phyloP scores from a whole-genome alignment of 352 stramenopile species.

The Globisporangium carolinianum region DNA sequence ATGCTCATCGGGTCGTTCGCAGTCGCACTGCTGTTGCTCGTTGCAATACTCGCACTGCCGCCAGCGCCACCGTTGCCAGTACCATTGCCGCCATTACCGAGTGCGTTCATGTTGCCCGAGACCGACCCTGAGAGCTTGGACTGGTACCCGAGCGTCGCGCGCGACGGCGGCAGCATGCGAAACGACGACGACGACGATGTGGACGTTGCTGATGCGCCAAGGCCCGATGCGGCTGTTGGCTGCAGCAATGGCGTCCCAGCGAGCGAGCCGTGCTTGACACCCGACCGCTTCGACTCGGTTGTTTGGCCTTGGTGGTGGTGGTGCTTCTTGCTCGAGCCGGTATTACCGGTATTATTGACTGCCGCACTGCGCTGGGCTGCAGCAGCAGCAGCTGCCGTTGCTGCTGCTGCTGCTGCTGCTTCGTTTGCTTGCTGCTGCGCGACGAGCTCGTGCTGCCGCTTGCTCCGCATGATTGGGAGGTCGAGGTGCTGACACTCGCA shows the following conservation, averaged over 20 bases:
- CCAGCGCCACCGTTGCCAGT: conserved; percentile 11
- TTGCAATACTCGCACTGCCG: background rate
- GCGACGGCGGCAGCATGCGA: conserved; percentile 12
- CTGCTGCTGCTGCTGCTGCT: conserved; percentile 14
- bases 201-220: background rate
- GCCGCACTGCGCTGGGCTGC: conserved; percentile 10
- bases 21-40: conserved; percentile 11
- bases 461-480: conserved; percentile 47
- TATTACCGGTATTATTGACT: background rate
- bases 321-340: conserved; percentile 10
- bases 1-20: conserved; percentile 5
- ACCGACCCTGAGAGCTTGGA: conserved; percentile 23
- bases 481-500: conserved; percentile 87
- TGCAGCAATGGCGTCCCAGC: conserved; percentile 9
- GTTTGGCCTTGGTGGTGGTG: background rate
- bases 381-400: conserved; percentile 3
- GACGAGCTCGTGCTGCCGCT: conserved; percentile 38
- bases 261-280: conserved; percentile 10
- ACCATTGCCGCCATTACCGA: conserved; percentile 8
- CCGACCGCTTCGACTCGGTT: conserved; percentile 3
- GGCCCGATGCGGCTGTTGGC: background rate
- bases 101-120: conserved; percentile 19
- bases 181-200: conserved; percentile 6
- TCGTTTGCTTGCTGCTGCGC: conserved; percentile 22
- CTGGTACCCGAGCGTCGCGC: conserved; percentile 16